These are phyloP conservation scores for Botrytis squamosa DNA, from an alignment of 2,329 filamentous ascomycete species.

Conservation along the genomic window DNA sequence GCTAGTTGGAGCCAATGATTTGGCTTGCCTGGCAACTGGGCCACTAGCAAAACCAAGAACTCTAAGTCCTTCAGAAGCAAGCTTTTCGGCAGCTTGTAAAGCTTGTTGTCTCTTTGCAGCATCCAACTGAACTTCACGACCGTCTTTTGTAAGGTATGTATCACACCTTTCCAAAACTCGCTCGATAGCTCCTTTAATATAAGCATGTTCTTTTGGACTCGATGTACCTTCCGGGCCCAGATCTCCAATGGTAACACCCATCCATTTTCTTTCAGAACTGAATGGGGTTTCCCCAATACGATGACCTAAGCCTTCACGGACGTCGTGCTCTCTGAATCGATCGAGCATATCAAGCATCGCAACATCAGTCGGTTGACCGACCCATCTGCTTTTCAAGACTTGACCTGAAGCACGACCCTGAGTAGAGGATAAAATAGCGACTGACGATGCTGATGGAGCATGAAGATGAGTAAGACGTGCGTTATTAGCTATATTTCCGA, in stretches of 20 bases:
- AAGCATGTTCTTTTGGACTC: constrained; percentile 69
- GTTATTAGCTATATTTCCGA: constrained; percentile 97
- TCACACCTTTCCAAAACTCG: constrained; percentile 83
- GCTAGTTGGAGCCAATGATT: constrained; percentile 39
- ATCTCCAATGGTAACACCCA: constrained; percentile 83
- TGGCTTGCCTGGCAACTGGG: constrained; percentile 53
- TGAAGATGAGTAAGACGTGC: constrained; percentile 73
- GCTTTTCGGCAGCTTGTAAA: constrained; percentile 73
- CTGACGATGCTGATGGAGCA: constrained; percentile 67
- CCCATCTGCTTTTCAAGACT: constrained; percentile 79
- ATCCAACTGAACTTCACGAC: constrained; percentile 82
- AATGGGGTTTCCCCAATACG: constrained; percentile 87
- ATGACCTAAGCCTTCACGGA: constrained; percentile 79
- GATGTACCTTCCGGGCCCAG: constrained; percentile 34
- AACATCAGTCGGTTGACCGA: constrained; percentile 94
- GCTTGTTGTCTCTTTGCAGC: constrained; percentile 71
- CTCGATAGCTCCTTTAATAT: constrained; percentile 94
- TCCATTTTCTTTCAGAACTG: constrained; percentile 97
- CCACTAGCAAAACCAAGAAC: constrained; percentile 95
- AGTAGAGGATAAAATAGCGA: constrained; percentile 83
- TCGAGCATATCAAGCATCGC: constrained; percentile 95
- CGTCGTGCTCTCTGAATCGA: constrained; percentile 85
- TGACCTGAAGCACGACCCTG: constrained; percentile 58
- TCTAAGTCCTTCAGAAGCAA: constrained; percentile 86
- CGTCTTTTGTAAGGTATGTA: constrained; percentile 83